Conservation (phyloP, 106 monocot species). For the Platanthera zijinensis region DNA sequence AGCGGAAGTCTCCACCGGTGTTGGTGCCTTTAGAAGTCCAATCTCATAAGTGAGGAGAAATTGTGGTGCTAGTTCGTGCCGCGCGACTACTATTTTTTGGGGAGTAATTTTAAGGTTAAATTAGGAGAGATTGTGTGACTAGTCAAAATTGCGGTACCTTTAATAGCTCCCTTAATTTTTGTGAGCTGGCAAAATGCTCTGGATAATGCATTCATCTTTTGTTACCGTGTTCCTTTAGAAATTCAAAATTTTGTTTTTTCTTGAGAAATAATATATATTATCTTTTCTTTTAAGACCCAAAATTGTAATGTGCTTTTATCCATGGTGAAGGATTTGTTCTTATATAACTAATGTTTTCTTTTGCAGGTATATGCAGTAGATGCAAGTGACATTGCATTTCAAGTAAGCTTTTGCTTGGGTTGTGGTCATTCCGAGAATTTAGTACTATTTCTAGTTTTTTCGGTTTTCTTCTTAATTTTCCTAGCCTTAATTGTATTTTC, state of each 20-base stretch:
- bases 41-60: too few relatives aligned
- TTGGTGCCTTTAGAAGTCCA: too few relatives aligned
- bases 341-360: neutral
- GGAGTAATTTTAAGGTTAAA: too few relatives aligned
- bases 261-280: neutral
- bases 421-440: neutral
- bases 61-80: too few relatives aligned
- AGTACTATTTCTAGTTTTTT: neutral
- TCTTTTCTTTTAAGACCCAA: neutral
- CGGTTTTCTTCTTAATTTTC: neutral
- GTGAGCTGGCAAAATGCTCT: neutral
- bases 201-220: neutral
- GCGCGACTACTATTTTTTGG: too few relatives aligned
- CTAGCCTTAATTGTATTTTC: neutral
- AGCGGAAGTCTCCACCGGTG: too few relatives aligned
- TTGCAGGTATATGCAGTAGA: constrained; percentile 88
- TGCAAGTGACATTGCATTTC: constrained; percentile 87
- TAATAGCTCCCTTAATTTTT: neutral
- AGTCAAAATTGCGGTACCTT: too few relatives aligned
- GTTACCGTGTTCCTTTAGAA: neutral
- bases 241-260: neutral
- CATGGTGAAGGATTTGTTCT: neutral
- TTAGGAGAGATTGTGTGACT: too few relatives aligned
- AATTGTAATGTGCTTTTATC: neutral
- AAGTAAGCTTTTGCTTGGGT: constrained; percentile 30